Percentiles rank a stretch among this genome's conserved stretches.
phyloP scores from a whole-genome alignment of 768 basidiomycete genomes.

The Lyophyllum semitale region DNA sequence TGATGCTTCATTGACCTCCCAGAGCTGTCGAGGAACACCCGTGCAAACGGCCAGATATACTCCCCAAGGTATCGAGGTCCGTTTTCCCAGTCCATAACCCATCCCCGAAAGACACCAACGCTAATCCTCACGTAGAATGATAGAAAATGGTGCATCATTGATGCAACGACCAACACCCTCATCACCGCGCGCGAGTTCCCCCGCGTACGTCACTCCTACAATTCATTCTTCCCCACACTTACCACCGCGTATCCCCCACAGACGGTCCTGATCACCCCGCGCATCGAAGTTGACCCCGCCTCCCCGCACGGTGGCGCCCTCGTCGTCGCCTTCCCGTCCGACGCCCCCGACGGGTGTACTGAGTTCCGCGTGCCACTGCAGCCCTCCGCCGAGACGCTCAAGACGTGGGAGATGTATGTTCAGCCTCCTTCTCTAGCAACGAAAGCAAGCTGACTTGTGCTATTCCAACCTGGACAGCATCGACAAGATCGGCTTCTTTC shows the following conservation, averaged over 20 bases:
- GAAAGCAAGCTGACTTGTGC: neutral
- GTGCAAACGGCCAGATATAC: slow-evolving; percentile 58
- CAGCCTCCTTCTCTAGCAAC: neutral
- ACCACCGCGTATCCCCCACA: slow-evolving; percentile 21
- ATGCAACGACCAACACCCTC: slow-evolving; percentile 49
- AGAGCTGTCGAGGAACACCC: slow-evolving; percentile 76
- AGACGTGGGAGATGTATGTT: slow-evolving; percentile 59
- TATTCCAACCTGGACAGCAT: slow-evolving; percentile 38
- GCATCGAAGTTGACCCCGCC: slow-evolving; percentile 46
- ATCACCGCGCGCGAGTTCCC: slow-evolving; percentile 69
- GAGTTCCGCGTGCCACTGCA: slow-evolving; percentile 60
- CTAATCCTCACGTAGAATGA: slow-evolving; percentile 52
- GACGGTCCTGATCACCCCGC: slow-evolving; percentile 71
- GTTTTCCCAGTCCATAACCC: slow-evolving; percentile 19
- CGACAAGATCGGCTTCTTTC: slow-evolving; percentile 53
- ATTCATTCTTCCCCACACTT: neutral
- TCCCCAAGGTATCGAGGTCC: slow-evolving; percentile 65
- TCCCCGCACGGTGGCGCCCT: slow-evolving; percentile 51
- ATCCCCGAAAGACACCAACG: neutral
- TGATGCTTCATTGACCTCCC: neutral
- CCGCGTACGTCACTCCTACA: slow-evolving; percentile 47
- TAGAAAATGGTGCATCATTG: slow-evolving; percentile 70
- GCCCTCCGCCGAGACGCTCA: slow-evolving; percentile 50
- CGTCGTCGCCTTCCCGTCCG: slow-evolving; percentile 59
- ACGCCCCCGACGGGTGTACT: slow-evolving; percentile 56